These are phyloP conservation scores for Schwanniomyces yamadae DNA, from an alignment of 805 yeast species.

Conservation along the genomic window DNA sequence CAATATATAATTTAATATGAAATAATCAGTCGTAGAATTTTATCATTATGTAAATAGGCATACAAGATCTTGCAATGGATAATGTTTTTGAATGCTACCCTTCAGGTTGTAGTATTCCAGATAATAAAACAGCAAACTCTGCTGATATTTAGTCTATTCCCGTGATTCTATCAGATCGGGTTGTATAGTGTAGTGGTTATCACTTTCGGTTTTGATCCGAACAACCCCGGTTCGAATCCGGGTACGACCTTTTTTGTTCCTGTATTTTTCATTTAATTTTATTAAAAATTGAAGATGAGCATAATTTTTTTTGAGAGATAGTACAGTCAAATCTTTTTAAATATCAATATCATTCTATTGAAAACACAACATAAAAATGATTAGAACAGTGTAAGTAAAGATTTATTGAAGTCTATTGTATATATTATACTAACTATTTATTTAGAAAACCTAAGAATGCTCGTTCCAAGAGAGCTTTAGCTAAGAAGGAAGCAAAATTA, in stretches of 20 bases:
- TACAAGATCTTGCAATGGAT: too few species aligned
- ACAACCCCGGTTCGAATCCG: constrained; percentile 85
- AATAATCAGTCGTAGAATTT: too few species aligned
- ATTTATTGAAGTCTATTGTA: neutral
- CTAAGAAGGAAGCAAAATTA: constrained; percentile 81
- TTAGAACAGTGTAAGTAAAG: constrained; percentile 36
- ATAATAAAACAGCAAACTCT: too few species aligned
- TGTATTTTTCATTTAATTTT: neutral
- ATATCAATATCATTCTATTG: neutral
- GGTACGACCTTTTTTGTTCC: constrained; percentile 58
- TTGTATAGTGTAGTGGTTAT: constrained; percentile 77
- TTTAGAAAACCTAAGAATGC: constrained; percentile 81
- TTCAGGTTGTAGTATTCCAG: too few species aligned
- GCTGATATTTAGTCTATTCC: too few species aligned
- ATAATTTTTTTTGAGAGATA: constrained; percentile 3
- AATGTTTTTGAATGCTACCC: too few species aligned
- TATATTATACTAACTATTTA: constrained; percentile 6
- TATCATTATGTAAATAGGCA: too few species aligned
- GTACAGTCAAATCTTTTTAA: neutral
- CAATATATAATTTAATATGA: too few species aligned
- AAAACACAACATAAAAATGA: too few species aligned
- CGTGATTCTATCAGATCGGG: too few species aligned
- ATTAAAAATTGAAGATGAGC: constrained; percentile 7
- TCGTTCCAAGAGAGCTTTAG: constrained; percentile 91
- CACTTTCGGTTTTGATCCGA: constrained; percentile 80